Base-by-base conservation (phyloP, 1,284 basidiomycete genomes). In the Papiliotrema laurentii region DNA sequence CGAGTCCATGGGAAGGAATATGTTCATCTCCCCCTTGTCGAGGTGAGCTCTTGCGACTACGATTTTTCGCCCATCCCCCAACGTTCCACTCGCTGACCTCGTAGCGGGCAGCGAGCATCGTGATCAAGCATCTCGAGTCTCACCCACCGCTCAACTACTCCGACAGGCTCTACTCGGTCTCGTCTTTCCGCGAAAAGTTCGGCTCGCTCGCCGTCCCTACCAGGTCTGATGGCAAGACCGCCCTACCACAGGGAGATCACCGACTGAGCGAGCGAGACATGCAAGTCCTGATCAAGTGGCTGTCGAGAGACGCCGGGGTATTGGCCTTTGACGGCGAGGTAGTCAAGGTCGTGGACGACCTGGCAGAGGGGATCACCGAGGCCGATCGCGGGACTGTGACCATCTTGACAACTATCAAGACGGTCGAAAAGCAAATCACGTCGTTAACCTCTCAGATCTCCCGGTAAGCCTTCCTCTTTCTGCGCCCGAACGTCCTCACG, bases 251-350 rank as follows among this genome's bases (percentile, higher is more conserved):
- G n/a, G 54, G 49, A 6, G 31, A 39, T 4, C 49, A 56, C 19
- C 38, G 47, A 24, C 22, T 51, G 28, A 30, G 34, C 25, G 39
- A 47, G 25, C n/a, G 51, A 5, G 71, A 97, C 66, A 68, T 81
- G 11, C 80, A 79, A 47, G 79, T 93, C 2, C 65, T 96, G 27
- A 50, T 94, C 25, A 85, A 78, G 68, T 89, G 84, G 69, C 74
- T 97, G 33, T 80, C 85, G 60, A 79, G 93, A 41, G 93, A 97
- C 65, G 79, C 78, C 59, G 75, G 74, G 5, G 76, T 80, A 0
- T 56, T 92, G 4, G 76, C 86, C 0, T 72, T 81, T 10, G 80
- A 86, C 45, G 78, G 81, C 51, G 35, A 90, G 87, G 76, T 84
- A 7, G 80, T 90, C 66, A 92, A 92, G 70, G 87, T 43, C 28